Base-by-base conservation (phyloP, 2,329 filamentous ascomycete species). In the Huntiella moniliformis region DNA sequence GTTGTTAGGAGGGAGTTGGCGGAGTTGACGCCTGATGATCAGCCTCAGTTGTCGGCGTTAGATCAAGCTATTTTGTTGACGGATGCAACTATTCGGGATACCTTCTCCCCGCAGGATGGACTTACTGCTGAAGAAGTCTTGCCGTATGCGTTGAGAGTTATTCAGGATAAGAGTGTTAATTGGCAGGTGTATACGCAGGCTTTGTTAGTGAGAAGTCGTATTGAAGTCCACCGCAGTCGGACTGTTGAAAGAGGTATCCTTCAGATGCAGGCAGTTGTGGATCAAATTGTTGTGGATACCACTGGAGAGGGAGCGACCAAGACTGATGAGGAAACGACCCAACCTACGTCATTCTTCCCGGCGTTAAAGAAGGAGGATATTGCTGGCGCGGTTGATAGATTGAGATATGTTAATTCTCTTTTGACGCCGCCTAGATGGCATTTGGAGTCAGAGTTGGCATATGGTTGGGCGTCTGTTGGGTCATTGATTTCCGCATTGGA, bases 101-200 rank as follows among this genome's bases (percentile, higher is more conserved):
- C 83, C 0, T 81, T 78, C 51, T 80, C 86, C 0, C 86, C 91
- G 0, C 69, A 77, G 1, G 81, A 96, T 57, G 79, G 82, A 0
- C 67, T 98, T 1, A 96, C 87, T 0, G 73, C 86, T n/a, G 87
- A 96, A 61, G 85, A 96, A 58, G 88, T 93, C 4, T 63, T 93
- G 1, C 91, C 91, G 0, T 98, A 88, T 57, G 91, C 91, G 1
- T 80, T 79, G 1, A 76, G 91, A 36, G 91, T 96, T 0, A 69
- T 98, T 1, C 74, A 82, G 6, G 86, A 91, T 50, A 87, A 88
- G 53, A 82, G 82, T 39, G 88, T 85, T 1, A 98, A 96, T 60
- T 98, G 91, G 91, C 91, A 96, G 59, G 79, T 95, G 32, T 96
- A 96, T 58, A 95, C 91, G 0, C 87, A 96, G 57, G 91, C 86